Percentiles rank a stretch among this genome's conserved stretches.
These are phyloP conservation scores for Glebionis coronaria DNA, from an alignment of 129 eudicot species.

Conservation along the genomic window DNA sequence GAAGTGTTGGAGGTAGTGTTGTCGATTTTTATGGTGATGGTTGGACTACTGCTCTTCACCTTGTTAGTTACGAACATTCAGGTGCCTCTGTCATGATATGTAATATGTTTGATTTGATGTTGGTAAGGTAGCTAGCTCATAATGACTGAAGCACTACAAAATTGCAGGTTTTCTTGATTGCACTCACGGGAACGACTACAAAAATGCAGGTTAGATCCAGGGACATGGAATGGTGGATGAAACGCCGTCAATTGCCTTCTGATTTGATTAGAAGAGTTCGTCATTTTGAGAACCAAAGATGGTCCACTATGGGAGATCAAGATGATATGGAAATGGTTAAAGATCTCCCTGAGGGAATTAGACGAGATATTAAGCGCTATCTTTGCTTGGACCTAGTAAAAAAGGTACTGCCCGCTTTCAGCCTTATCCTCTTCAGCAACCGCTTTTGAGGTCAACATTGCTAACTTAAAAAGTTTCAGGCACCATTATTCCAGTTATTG, in stretches of 20 bases:
- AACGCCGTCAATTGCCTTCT: conserved; percentile 52
- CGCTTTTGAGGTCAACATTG: background rate
- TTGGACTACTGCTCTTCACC: conserved; percentile 49
- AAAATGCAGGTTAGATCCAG: conserved; percentile 43
- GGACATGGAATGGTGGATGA: conserved; percentile 78
- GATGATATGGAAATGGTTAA: conserved; percentile 55
- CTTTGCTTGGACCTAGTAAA: conserved; percentile 58
- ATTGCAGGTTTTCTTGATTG: conserved; percentile 53
- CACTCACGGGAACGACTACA: conserved; percentile 43
- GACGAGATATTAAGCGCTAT: conserved; percentile 60
- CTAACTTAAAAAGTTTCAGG: conserved; percentile 35
- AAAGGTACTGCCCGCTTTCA: conserved; percentile 31
- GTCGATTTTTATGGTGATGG: conserved; percentile 33
- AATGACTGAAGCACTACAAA: no score
- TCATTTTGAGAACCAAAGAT: conserved; percentile 48
- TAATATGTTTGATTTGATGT: background rate
- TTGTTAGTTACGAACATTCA: conserved; percentile 43
- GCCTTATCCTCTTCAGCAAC: background rate
- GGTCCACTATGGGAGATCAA: conserved; percentile 49
- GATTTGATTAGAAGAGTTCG: conserved; percentile 47
- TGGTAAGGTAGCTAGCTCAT: background rate
- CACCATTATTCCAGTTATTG: conserved; percentile 50
- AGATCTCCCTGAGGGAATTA: conserved; percentile 58
- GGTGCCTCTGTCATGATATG: conserved; percentile 25
- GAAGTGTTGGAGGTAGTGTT: conserved; percentile 29